phyloP scores from a whole-genome alignment of 208 protist species.

The Trypanosoma scelopori region DNA sequence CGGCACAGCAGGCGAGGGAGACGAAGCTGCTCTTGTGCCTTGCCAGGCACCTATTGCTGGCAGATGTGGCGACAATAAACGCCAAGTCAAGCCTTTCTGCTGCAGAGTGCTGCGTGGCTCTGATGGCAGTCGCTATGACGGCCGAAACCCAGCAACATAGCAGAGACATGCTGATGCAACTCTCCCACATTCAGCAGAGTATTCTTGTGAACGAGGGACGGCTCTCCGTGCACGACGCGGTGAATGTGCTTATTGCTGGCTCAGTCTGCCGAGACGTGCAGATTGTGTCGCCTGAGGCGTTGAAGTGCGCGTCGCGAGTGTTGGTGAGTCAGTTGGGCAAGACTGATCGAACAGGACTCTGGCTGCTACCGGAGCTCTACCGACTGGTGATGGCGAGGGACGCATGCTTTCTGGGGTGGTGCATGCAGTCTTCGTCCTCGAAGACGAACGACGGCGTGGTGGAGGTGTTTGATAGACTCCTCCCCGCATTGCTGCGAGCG shows the following conservation, averaged over 20 bases:
- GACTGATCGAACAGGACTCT: conserved; percentile 32
- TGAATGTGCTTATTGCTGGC: conserved; percentile 27
- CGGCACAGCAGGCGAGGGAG: not conserved
- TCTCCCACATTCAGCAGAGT: conserved; percentile 28
- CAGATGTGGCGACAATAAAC: not conserved
- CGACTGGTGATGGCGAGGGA: conserved; percentile 29
- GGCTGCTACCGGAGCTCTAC: conserved; percentile 32
- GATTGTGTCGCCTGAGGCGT: conserved; percentile 14
- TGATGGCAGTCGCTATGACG: not conserved
- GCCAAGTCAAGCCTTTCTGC: not conserved
- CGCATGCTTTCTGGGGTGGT: conserved; percentile 23
- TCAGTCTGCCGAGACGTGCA: not conserved
- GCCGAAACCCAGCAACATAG: not conserved
- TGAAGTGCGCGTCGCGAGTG: conserved; percentile 21
- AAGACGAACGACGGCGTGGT: not conserved
- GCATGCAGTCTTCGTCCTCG: not conserved
- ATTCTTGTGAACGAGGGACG: conserved; percentile 28
- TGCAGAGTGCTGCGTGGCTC: not conserved
- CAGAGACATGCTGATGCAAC: not conserved
- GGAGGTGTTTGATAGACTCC: conserved; percentile 16
- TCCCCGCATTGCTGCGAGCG: conserved; percentile 19
- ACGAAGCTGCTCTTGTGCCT: not conserved
- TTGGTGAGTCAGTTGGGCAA: conserved; percentile 27
- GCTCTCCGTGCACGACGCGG: conserved; percentile 28
- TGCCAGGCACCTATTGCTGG: not conserved